Conservation (phyloP, 2,329 filamentous ascomycete genomes). For the Knoxdaviesia capensis region DNA sequence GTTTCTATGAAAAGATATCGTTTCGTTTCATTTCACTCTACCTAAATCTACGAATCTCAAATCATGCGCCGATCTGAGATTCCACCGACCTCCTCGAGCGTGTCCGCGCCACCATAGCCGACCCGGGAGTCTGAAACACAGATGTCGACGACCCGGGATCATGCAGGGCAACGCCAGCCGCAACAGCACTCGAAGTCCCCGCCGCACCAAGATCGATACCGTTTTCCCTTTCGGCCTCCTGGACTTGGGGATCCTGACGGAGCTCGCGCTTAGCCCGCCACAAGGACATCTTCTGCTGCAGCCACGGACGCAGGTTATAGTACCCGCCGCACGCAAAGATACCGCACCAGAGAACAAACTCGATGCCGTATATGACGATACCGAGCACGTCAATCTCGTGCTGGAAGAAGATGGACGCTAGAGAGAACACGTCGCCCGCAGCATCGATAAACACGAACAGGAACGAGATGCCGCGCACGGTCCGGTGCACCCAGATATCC, state of each 20-base stretch:
- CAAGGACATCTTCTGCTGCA: slow-evolving; percentile 15
- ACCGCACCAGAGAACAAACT: slow-evolving; percentile 46
- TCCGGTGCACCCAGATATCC: slow-evolving; percentile 46
- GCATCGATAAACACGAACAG: slow-evolving; percentile 53
- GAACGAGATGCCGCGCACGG: slow-evolving; percentile 51
- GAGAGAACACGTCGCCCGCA: slow-evolving; percentile 44
- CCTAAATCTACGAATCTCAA: too few relatives aligned
- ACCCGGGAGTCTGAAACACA: slow-evolving; percentile 32
- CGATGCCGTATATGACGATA: slow-evolving; percentile 45
- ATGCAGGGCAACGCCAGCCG: slow-evolving; percentile 18
- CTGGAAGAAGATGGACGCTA: slow-evolving; percentile 44
- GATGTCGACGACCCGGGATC: slow-evolving; percentile 38
- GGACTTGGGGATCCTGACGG: slow-evolving; percentile 1
- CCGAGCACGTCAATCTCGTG: slow-evolving; percentile 36
- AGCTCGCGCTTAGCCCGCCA: slow-evolving; percentile 3
- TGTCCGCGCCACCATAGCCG: slow-evolving; percentile 1
- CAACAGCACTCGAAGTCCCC: neutral
- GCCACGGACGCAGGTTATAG: slow-evolving; percentile 42
- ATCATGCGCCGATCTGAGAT: too few relatives aligned
- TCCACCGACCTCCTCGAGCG: too few relatives aligned
- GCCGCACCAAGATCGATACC: neutral
- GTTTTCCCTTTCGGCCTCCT: neutral
- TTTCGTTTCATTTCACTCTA: too few relatives aligned
- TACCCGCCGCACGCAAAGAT: slow-evolving; percentile 45
- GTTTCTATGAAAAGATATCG: too few relatives aligned